A percentile compares a stretch with the other conserved stretches of the same genome.
Evolutionary conservation across 495 filamentous ascomycete species (phyloP).

Genomic region (Penicillium diatomitis): DNA sequence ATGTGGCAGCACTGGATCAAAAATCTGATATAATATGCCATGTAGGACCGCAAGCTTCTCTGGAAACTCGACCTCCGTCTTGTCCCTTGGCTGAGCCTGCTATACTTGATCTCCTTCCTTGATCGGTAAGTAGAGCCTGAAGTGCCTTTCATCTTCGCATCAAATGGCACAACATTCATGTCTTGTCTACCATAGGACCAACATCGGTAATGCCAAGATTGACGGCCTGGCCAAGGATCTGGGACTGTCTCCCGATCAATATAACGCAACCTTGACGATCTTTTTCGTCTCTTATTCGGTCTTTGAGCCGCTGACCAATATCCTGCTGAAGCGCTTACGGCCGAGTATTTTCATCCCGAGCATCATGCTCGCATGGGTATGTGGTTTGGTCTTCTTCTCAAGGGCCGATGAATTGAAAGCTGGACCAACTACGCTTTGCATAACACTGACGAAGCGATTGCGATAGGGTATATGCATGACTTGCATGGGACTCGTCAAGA

Average conservation of each 20-base stretch:
- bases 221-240: slow-evolving; percentile 60
- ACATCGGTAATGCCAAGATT: slow-evolving; percentile 85
- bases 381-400: neutral
- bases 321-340: slow-evolving; percentile 70
- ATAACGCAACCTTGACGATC: slow-evolving; percentile 70
- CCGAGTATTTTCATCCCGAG: slow-evolving; percentile 60
- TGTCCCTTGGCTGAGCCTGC: slow-evolving; percentile 74
- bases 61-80: slow-evolving; percentile 62
- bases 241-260: slow-evolving; percentile 55
- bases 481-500: slow-evolving; percentile 72
- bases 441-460: neutral
- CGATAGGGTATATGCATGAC: slow-evolving; percentile 71
- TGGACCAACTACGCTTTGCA: too few relatives aligned
- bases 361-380: slow-evolving; percentile 50
- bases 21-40: neutral
- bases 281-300: slow-evolving; percentile 90
- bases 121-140: slow-evolving; percentile 41
- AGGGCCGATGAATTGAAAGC: too few relatives aligned
- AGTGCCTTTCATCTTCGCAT: neutral
- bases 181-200: slow-evolving; percentile 41
- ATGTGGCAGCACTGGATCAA: too few relatives aligned
- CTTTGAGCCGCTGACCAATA: slow-evolving; percentile 81
- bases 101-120: slow-evolving; percentile 80
- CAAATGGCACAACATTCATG: neutral
- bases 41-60: slow-evolving; percentile 56